A percentile compares a stretch with the other conserved stretches of the same genome.
Conservation (phyloP, 352 stramenopile genomes). For the Pilasporangium apinafurcum region DNA sequence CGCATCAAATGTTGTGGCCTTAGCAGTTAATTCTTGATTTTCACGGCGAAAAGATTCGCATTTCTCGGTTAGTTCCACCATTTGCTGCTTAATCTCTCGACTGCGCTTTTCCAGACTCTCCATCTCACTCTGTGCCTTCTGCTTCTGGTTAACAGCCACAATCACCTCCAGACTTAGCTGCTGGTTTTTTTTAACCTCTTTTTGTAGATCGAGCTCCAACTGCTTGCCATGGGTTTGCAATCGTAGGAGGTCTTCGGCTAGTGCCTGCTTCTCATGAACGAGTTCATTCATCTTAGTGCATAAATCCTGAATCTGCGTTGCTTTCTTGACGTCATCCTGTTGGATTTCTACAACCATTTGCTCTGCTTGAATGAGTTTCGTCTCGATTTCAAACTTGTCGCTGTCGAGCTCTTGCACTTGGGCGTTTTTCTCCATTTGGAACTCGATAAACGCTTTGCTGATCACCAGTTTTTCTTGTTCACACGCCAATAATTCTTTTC, state of each 20-base stretch:
- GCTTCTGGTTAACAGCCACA: conserved; percentile 61
- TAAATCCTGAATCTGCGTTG: conserved; percentile 45
- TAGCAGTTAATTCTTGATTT: conserved; percentile 11
- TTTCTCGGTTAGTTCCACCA: conserved; percentile 8
- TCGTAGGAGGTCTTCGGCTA: conserved; percentile 24
- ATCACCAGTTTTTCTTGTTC: conserved; percentile 67
- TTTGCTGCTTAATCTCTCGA: conserved; percentile 8
- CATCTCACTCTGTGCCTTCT: conserved; percentile 26
- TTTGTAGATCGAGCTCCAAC: conserved; percentile 16
- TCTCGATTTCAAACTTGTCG: conserved; percentile 60
- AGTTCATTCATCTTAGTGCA: conserved; percentile 50
- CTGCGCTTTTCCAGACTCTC: conserved; percentile 16
- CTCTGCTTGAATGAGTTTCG: conserved; percentile 51
- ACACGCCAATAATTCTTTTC: conserved; percentile 46
- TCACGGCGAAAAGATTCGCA: conserved; percentile 7
- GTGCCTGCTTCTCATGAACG: conserved; percentile 28
- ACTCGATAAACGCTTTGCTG: conserved; percentile 60
- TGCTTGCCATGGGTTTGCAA: conserved; percentile 25
- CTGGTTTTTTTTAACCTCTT: conserved; percentile 56
- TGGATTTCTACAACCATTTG: conserved; percentile 63
- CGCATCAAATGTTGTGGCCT: conserved; percentile 6
- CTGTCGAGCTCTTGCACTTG: conserved; percentile 38
- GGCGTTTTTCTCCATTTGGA: conserved; percentile 43
- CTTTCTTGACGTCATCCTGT: conserved; percentile 45
- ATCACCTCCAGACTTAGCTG: conserved; percentile 66